phyloP scores from a whole-genome alignment of 495 filamentous ascomycete genomes.

The Podospora pseudoanserina region DNA sequence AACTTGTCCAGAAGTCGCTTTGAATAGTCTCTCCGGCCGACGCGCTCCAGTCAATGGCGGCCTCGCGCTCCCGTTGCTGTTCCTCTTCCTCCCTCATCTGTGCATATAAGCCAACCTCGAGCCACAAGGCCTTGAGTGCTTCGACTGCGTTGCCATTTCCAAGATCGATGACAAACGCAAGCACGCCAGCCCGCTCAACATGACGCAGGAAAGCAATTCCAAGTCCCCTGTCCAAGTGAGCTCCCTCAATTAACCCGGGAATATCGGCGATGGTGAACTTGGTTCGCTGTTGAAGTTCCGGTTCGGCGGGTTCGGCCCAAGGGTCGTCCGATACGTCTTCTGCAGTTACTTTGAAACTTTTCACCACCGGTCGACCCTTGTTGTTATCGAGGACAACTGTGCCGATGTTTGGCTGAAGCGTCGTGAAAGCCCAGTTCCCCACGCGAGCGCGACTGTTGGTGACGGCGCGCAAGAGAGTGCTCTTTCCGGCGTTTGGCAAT shows the following conservation, averaged over 20 bases:
- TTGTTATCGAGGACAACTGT: conserved; percentile 87
- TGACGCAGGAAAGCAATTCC: conserved; percentile 91
- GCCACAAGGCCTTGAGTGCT: conserved; percentile 79
- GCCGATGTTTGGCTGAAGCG: conserved; percentile 87
- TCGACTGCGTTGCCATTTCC: conserved; percentile 71
- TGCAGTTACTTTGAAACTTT: conserved; percentile 23
- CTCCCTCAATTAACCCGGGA: conserved; percentile 83
- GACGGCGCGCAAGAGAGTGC: conserved; percentile 81
- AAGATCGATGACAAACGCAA: conserved; percentile 92
- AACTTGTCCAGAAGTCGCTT: conserved; percentile 23
- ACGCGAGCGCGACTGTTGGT: conserved; percentile 82
- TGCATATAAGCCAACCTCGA: conserved; percentile 83
- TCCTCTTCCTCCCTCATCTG: conserved; percentile 61
- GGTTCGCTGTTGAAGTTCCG: conserved; percentile 52
- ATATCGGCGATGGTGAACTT: conserved; percentile 95
- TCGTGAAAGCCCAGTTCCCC: conserved; percentile 96
- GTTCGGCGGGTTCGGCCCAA: conserved; percentile 30
- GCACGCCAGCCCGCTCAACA: conserved; percentile 85
- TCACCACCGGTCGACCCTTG: conserved; percentile 56
- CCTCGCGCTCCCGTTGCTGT: conserved; percentile 48
- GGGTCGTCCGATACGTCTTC: conserved; percentile 34
- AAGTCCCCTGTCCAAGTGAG: conserved; percentile 87
- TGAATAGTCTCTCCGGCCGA: conserved; percentile 24
- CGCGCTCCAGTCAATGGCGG: conserved; percentile 40
- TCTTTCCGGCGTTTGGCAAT: conserved; percentile 94